phyloP scores from a whole-genome alignment of 2,329 filamentous ascomycete genomes.

The Falciphora oryzae region DNA sequence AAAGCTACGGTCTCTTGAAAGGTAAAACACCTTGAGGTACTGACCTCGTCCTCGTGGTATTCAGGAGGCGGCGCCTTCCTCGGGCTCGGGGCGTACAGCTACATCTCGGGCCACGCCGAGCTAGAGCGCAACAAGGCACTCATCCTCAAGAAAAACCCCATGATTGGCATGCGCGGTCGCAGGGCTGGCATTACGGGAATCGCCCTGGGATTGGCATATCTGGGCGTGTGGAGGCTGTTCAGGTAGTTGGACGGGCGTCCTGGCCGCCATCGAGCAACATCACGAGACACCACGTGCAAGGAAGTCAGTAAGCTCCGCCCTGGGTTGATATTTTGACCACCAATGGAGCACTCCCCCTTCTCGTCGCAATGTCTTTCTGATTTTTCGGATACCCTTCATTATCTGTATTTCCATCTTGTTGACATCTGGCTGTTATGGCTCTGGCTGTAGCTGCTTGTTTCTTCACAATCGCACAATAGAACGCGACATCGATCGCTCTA shows the following conservation, averaged over 20 bases:
- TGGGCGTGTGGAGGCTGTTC: slow-evolving; percentile 65
- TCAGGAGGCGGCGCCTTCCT: slow-evolving; percentile 70
- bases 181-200: slow-evolving; percentile 61
- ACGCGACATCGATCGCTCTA: too few species aligned
- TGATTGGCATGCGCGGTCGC: slow-evolving; percentile 67
- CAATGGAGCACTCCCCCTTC: too few species aligned
- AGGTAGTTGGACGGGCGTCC: slow-evolving; percentile 17
- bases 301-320: background rate
- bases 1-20: slow-evolving; percentile 3
- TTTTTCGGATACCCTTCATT: too few species aligned
- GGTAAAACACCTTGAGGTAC: background rate
- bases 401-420: too few species aligned
- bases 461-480: too few species aligned
- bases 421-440: too few species aligned
- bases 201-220: slow-evolving; percentile 60
- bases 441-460: too few species aligned
- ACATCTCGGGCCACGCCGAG: slow-evolving; percentile 67
- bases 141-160: slow-evolving; percentile 63
- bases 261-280: background rate
- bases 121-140: slow-evolving; percentile 58
- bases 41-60: background rate
- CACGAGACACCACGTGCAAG: background rate
- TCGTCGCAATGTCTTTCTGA: too few species aligned
- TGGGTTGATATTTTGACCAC: background rate
- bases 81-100: slow-evolving; percentile 71